A percentile compares a stretch with the other conserved stretches of the same genome.
These are phyloP conservation scores for Erythrophleum ivorense DNA, from an alignment of 331 rosid genomes.

Conservation along the genomic window DNA sequence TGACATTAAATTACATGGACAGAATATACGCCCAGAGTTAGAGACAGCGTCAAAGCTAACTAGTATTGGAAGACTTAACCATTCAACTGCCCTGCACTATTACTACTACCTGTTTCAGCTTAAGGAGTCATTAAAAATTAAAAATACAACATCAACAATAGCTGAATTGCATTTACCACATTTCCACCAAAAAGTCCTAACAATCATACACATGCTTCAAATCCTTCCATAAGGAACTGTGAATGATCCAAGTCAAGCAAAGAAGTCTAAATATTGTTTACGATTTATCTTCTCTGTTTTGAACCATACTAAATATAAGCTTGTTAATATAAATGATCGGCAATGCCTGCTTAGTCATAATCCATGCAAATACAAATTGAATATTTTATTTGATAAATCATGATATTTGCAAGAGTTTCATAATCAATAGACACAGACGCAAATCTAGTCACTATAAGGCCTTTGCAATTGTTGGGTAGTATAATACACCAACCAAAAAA, in stretches of 20 bases:
- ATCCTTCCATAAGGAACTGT: constrained; percentile 36
- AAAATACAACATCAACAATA: constrained; percentile 42
- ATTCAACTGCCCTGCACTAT: too few relatives aligned
- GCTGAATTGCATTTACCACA: constrained; percentile 27
- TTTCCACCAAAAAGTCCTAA: constrained; percentile 31
- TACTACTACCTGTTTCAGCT: constrained; percentile 35
- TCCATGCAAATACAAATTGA: constrained; percentile 18
- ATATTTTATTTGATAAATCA: constrained; percentile 8
- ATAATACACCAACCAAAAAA: too few relatives aligned
- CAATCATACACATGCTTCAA: too few relatives aligned
- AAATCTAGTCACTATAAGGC: too few relatives aligned
- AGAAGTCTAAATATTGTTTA: constrained; percentile 25
- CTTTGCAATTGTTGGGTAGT: too few relatives aligned
- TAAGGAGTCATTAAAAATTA: constrained; percentile 36
- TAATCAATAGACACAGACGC: constrained; percentile 19
- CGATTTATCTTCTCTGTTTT: constrained; percentile 35
- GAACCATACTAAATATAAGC: constrained; percentile 37
- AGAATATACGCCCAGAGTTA: too few relatives aligned
- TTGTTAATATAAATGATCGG: constrained; percentile 26
- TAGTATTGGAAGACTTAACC: too few relatives aligned
- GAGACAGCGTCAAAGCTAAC: too few relatives aligned
- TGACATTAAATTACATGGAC: too few relatives aligned
- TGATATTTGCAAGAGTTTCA: constrained; percentile 30
- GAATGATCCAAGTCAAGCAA: constrained; percentile 35
- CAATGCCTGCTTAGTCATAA: constrained; percentile 15